Percentiles rank a stretch among this genome's conserved stretches.
phyloP scores from a whole-genome alignment of 2,329 filamentous ascomycete species.

The Lizonia empirigonia region DNA sequence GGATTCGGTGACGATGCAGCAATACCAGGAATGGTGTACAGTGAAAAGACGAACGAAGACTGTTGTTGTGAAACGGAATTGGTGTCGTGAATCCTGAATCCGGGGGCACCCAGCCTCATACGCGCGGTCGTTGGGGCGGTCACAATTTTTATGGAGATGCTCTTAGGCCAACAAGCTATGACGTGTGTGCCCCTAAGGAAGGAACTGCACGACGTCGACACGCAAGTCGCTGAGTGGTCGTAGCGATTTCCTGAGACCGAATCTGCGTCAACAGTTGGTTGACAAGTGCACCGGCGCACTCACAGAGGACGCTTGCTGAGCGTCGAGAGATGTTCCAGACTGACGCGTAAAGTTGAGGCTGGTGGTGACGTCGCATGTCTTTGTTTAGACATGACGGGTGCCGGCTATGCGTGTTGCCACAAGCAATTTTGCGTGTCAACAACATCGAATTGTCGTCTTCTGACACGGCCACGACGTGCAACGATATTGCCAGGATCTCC shows the following conservation, averaged over 20 bases:
- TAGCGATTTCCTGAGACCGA: constrained; percentile 2
- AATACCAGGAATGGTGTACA: not conserved
- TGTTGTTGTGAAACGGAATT: constrained; percentile 6
- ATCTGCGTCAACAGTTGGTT: constrained; percentile 14
- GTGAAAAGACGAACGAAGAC: constrained; percentile 1
- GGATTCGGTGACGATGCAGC: constrained; percentile 1
- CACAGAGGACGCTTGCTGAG: constrained; percentile 6
- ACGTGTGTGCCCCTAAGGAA: constrained; percentile 16
- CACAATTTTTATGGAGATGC: constrained; percentile 20
- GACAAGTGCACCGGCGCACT: constrained; percentile 9
- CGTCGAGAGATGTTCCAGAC: constrained; percentile 14
- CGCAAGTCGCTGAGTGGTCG: constrained; percentile 15
- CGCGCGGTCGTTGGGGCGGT: constrained; percentile 16
- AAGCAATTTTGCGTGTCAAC: not conserved
- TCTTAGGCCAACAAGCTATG: constrained; percentile 9
- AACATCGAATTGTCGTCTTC: not conserved
- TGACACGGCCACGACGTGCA: not conserved
- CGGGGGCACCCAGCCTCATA: constrained; percentile 16
- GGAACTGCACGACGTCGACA: constrained; percentile 15
- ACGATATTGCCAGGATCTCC: constrained; percentile 6
- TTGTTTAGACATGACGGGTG: constrained; percentile 5
- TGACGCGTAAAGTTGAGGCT: constrained; percentile 15
- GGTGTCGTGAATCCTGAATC: constrained; percentile 6
- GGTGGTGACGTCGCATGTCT: constrained; percentile 16
- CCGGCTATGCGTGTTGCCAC: constrained; percentile 1